A percentile compares a stretch with the other conserved stretches of the same genome.
Conservation (phyloP, 805 yeast species). For the Starmerella floris region DNA sequence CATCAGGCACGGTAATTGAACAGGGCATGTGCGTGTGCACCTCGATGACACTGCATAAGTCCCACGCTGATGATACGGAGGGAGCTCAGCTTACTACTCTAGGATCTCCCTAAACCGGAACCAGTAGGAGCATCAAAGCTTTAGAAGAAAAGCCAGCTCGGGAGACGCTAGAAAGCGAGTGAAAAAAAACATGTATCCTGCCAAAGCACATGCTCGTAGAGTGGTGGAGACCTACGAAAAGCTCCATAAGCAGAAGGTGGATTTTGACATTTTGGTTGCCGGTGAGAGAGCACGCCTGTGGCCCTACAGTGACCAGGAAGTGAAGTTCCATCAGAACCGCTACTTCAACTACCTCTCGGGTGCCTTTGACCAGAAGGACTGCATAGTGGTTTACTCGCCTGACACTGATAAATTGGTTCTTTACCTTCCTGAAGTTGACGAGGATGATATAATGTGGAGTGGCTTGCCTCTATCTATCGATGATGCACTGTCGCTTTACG, state of each 20-base stretch:
- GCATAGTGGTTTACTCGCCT: slow-evolving; percentile 49
- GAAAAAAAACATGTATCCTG: slow-evolving; percentile 77
- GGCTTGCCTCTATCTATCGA: slow-evolving; percentile 65
- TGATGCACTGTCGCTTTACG: slow-evolving; percentile 52
- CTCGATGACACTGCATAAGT: too few relatives aligned
- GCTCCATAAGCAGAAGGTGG: slow-evolving; percentile 25
- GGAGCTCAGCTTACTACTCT: too few relatives aligned
- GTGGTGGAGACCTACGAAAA: slow-evolving; percentile 25
- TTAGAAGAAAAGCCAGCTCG: too few relatives aligned
- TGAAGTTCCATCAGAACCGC: slow-evolving; percentile 75
- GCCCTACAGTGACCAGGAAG: slow-evolving; percentile 67
- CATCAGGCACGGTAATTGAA: too few relatives aligned
- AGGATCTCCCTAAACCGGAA: too few relatives aligned
- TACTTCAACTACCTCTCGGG: slow-evolving; percentile 84
- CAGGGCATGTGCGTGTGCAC: too few relatives aligned
- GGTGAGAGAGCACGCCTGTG: slow-evolving; percentile 34
- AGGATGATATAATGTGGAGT: slow-evolving; percentile 92
- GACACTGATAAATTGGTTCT: slow-evolving; percentile 45
- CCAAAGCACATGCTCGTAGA: slow-evolving; percentile 53
- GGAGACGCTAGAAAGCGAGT: too few relatives aligned
- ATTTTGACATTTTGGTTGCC: slow-evolving; percentile 31
- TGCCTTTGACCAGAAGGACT: slow-evolving; percentile 56
- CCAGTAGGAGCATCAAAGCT: too few relatives aligned
- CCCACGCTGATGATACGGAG: too few relatives aligned
- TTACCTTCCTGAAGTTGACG: slow-evolving; percentile 70